A percentile compares a stretch with the other conserved stretches of the same genome.
Evolutionary conservation across 441 rosid species (phyloP).

Genomic region (Populus hybrid): DNA sequence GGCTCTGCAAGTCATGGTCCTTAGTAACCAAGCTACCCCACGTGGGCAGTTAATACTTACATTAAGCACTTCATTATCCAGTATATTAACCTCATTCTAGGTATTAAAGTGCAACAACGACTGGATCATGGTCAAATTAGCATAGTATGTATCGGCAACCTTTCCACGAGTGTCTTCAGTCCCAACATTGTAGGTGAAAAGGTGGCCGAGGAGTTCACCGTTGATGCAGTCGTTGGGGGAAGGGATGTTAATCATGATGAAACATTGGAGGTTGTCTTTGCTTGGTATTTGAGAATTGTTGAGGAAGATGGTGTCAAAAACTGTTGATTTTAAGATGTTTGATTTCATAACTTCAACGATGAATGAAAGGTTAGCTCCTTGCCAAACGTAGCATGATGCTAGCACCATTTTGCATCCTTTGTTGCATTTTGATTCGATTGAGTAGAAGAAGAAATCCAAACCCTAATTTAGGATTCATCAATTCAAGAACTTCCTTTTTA

Average conservation of each 20-base stretch:
- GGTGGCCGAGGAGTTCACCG: constrained; percentile 36
- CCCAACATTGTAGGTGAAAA: constrained; percentile 25
- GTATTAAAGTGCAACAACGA: constrained; percentile 33
- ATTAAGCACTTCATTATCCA: constrained; percentile 33
- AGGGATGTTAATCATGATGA: constrained; percentile 42
- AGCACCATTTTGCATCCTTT: constrained; percentile 18
- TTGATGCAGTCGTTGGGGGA: constrained; percentile 51
- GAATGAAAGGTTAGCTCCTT: constrained; percentile 30
- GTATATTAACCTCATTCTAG: constrained; percentile 28
- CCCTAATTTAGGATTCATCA: background rate
- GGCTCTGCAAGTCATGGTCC: constrained; percentile 38
- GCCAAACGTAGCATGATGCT: too few species aligned
- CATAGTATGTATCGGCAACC: constrained; percentile 26
- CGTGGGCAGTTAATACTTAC: constrained; percentile 65
- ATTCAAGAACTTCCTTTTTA: background rate
- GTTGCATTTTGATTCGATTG: constrained; percentile 43
- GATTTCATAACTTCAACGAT: constrained; percentile 35
- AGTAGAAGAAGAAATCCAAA: background rate
- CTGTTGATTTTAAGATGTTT: background rate
- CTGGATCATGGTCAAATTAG: constrained; percentile 38
- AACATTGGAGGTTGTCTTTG: constrained; percentile 25
- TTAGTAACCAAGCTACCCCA: constrained; percentile 32
- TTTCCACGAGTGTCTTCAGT: constrained; percentile 26
- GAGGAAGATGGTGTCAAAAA: constrained; percentile 27
- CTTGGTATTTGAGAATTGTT: constrained; percentile 34